Conservation (phyloP, 2,329 filamentous ascomycete genomes). For the Metarhizium sp. region DNA sequence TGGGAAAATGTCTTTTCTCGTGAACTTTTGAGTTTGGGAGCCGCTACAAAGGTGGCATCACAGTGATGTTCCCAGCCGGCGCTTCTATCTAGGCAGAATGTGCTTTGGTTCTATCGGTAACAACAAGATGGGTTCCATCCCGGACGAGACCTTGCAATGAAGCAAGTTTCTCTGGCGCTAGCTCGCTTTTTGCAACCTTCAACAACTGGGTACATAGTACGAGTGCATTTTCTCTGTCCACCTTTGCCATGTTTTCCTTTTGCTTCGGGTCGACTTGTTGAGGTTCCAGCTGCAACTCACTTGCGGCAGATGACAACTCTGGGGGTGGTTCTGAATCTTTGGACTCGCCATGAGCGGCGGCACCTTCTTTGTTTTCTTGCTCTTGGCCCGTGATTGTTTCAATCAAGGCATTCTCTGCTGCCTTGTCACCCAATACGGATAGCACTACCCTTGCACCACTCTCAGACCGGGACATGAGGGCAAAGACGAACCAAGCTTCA, state of each 20-base stretch:
- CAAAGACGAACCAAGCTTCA: slow-evolving; percentile 54
- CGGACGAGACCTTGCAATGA: slow-evolving; percentile 40
- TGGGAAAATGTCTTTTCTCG: slow-evolving; percentile 6
- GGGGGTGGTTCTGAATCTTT: slow-evolving; percentile 15
- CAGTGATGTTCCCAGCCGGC: background rate
- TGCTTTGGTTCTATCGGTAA: slow-evolving; percentile 10
- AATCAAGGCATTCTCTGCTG: slow-evolving; percentile 34
- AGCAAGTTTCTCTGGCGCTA: slow-evolving; percentile 28
- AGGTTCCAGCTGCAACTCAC: slow-evolving; percentile 32
- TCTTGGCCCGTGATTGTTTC: slow-evolving; percentile 37
- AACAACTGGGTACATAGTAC: slow-evolving; percentile 49
- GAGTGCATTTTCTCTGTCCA: slow-evolving; percentile 53
- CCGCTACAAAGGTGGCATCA: background rate
- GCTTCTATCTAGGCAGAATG: background rate
- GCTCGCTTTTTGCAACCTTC: slow-evolving; percentile 29
- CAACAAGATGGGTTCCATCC: slow-evolving; percentile 39
- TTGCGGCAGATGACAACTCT: background rate
- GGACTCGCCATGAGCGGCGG: slow-evolving; percentile 9
- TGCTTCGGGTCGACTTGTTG: slow-evolving; percentile 36
- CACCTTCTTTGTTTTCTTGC: slow-evolving; percentile 9
- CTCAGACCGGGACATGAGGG: slow-evolving; percentile 44
- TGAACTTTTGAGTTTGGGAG: background rate
- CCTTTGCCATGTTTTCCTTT: slow-evolving; percentile 34
- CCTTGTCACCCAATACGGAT: slow-evolving; percentile 30
- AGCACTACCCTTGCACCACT: slow-evolving; percentile 39